A percentile compares a stretch with the other conserved stretches of the same genome.
Conservation (phyloP, 192 early-diverging fungal genomes). For the Mycoemilia scoparia region DNA sequence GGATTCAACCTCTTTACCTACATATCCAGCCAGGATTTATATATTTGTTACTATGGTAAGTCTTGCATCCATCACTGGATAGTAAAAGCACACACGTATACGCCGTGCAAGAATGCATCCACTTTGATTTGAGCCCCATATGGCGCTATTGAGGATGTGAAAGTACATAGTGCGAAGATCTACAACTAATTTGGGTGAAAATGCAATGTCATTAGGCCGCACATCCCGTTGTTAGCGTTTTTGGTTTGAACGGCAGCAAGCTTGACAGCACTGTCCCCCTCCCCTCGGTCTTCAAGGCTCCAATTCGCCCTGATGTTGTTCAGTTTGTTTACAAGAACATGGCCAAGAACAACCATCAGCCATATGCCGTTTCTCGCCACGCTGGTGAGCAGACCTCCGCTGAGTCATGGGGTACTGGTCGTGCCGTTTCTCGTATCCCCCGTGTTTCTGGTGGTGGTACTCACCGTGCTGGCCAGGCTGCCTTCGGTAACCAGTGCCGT, state of each 20-base stretch:
- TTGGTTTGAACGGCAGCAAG: constrained; percentile 58
- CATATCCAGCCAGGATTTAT: no score
- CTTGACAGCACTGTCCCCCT: constrained; percentile 57
- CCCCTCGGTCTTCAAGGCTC: constrained; percentile 86
- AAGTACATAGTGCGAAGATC: no score
- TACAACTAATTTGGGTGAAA: no score
- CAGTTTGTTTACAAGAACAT: constrained; percentile 93
- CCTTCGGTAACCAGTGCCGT: constrained; percentile 99
- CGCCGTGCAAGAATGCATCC: no score
- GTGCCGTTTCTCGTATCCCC: constrained; percentile 98
- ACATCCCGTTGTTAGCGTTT: constrained; percentile 83
- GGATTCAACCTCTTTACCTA: no score
- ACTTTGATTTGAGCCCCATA: no score
- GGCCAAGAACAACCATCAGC: constrained; percentile 96
- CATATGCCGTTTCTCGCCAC: constrained; percentile 86
- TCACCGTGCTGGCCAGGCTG: constrained; percentile 91
- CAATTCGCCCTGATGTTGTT: constrained; percentile 92
- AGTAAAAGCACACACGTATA: no score
- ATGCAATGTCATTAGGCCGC: no score
- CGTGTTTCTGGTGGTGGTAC: constrained; percentile 93
- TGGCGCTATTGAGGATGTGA: no score
- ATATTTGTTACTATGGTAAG: no score
- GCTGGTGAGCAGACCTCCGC: constrained; percentile 98
- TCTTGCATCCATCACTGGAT: no score
- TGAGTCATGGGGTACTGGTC: constrained; percentile 95